These are phyloP conservation scores for Klebsormidium nitens DNA, from an alignment of 139 green algal genomes.

Conservation along the genomic window DNA sequence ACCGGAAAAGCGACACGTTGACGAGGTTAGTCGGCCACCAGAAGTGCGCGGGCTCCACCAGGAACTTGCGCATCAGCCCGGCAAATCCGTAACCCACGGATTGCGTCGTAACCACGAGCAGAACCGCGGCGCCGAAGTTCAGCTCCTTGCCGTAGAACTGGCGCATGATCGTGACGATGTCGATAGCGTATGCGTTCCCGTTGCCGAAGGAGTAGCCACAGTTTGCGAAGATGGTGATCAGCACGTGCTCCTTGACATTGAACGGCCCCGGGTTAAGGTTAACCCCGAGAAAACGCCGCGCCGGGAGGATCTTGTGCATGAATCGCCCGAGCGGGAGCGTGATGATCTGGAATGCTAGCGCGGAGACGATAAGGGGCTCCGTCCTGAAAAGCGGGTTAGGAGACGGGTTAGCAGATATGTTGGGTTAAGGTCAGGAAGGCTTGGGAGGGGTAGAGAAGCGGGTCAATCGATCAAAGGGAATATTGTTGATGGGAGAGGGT, in stretches of 20 bases:
- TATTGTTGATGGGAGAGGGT: too few species aligned
- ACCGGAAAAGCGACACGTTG: conserved; percentile 22
- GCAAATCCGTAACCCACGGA: conserved; percentile 11
- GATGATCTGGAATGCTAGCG: too few species aligned
- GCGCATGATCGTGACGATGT: conserved; percentile 17
- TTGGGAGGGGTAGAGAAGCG: too few species aligned
- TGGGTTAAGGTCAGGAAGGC: too few species aligned
- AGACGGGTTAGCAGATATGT: too few species aligned
- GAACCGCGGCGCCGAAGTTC: conserved; percentile 9
- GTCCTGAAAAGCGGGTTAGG: too few species aligned
- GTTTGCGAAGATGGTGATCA: conserved; percentile 19
- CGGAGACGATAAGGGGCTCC: too few species aligned
- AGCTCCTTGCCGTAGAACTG: conserved; percentile 17
- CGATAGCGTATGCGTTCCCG: conserved; percentile 23
- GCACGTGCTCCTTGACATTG: conserved; percentile 16
- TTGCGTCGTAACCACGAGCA: conserved; percentile 20
- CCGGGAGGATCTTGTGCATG: too few species aligned
- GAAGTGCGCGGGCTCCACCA: conserved; percentile 13
- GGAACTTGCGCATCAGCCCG: neutral
- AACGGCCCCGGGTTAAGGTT: neutral
- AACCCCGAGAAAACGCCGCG: too few species aligned
- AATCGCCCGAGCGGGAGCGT: too few species aligned
- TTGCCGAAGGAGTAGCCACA: conserved; percentile 20
- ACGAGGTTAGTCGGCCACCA: conserved; percentile 21
- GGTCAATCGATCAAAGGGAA: too few species aligned